phyloP scores from a whole-genome alignment of 2,329 filamentous ascomycete genomes.

The Ophiocordyceps unilateralis region DNA sequence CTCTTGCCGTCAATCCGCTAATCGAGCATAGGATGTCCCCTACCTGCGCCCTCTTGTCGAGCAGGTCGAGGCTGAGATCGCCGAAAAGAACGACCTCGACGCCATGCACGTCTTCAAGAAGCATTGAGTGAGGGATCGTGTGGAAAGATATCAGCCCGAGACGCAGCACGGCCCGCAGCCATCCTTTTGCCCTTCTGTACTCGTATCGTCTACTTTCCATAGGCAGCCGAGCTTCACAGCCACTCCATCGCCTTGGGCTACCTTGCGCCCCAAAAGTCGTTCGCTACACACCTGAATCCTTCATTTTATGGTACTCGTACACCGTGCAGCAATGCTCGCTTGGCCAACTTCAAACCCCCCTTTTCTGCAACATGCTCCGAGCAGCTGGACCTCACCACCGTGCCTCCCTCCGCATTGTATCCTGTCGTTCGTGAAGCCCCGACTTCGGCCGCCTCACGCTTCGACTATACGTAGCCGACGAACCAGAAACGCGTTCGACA shows the following conservation, averaged over 20 bases:
- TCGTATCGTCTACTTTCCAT: not conserved
- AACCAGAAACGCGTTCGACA: constrained; percentile 10
- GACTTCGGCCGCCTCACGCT: not conserved
- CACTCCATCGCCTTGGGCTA: no score
- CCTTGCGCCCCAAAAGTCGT: no score
- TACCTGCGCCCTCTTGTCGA: constrained; percentile 37
- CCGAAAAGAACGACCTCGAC: constrained; percentile 36
- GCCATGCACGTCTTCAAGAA: constrained; percentile 31
- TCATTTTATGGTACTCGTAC: not conserved
- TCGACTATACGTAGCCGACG: constrained; percentile 6
- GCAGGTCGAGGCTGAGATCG: constrained; percentile 29
- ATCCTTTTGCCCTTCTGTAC: not conserved
- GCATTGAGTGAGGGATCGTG: constrained; percentile 16
- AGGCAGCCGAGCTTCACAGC: not conserved
- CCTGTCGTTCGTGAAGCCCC: not conserved
- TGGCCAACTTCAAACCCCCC: not conserved
- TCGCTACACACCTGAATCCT: no score
- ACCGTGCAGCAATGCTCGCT: not conserved
- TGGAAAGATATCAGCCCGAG: not conserved
- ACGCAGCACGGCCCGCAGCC: not conserved
- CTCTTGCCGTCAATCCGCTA: not conserved
- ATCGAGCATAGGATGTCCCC: constrained; percentile 26
- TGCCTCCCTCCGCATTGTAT: not conserved
- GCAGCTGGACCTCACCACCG: no score
- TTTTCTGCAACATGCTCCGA: no score